A percentile compares a stretch with the other conserved stretches of the same genome.
Conservation (phyloP, 371 early-diverging fungal genomes). For the Rozella allomycis region DNA sequence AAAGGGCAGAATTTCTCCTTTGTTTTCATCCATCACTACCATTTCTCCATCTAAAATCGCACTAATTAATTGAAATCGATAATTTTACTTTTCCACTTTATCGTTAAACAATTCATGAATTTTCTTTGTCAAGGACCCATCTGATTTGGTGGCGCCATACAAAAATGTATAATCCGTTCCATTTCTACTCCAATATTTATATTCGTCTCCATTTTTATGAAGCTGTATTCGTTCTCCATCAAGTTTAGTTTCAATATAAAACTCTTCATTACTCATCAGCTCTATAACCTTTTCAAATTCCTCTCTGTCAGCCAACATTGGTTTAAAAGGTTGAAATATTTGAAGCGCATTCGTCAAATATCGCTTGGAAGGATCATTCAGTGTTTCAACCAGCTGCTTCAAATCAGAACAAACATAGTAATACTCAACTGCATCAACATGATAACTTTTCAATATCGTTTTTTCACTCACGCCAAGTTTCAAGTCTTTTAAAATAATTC, state of each 20-base stretch:
- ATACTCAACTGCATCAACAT: conserved; percentile 37
- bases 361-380: conserved; percentile 18
- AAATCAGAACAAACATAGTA: conserved; percentile 39
- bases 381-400: conserved; percentile 23
- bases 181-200: conserved; percentile 26
- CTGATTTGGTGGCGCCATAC: conserved; percentile 26
- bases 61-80: conserved; percentile 9
- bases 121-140: conserved; percentile 24
- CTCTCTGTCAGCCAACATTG: conserved; percentile 29
- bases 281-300: conserved; percentile 18
- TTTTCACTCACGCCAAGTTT: conserved; percentile 45
- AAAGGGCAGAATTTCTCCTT: conserved; percentile 33
- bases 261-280: conserved; percentile 17
- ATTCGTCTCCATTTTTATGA: conserved; percentile 30
- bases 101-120: conserved; percentile 18
- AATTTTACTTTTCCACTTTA: conserved; percentile 10
- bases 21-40: conserved; percentile 36
- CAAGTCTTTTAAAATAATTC: conserved; percentile 49
- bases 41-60: conserved; percentile 51
- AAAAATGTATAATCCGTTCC: conserved; percentile 37
- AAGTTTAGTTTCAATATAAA: conserved; percentile 52
- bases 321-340: conserved; percentile 19
- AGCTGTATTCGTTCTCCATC: conserved; percentile 55
- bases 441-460: conserved; percentile 34
- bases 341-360: conserved; percentile 3